Evolutionary conservation across 2,329 filamentous ascomycete genomes (phyloP), one percentile per base, ranked within the genome.

Genomic region (Helminthosporium solani): DNA sequence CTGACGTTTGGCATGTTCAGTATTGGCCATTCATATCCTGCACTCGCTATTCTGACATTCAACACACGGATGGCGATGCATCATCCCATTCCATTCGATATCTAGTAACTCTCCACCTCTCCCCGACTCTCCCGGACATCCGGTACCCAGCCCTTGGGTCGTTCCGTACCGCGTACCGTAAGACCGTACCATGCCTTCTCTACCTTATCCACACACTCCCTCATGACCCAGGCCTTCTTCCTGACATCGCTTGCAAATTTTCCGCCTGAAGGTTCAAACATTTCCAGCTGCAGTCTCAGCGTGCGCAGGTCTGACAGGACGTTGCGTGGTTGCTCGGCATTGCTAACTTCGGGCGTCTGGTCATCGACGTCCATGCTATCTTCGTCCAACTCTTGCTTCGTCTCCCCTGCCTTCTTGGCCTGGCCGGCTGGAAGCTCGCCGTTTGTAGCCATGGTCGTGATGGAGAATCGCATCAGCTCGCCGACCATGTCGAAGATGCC

Each of bases 401-500:
- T 48, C 23, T 73, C 73, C 3, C 75, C 77, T 57, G 69, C 57
- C 49, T 64, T 65, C 30, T 57, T 63, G 3, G 52, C 33, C 20
- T 57, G 49, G 33, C 65, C 62, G 1, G 59, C 60, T n/a, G 75
- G 74, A 18, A 80, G 67, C 33, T 73, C 73, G 12, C 86, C 87
- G 7, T 77, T 85, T 4, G 90, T 87, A 1, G 90, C 90, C 67
- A 95, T 87, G 20, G 85, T 84, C 5, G 91, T 91, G 40, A 96
- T 94, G 0, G 90, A 90, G 71, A 96, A 97, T 23, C 91, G 82
- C 94, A 99, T 99, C 76, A 97, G 78, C 74, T 99, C 94, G 31
- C 94, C 94, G 1, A 91, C 91, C 57, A 97, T 81, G 69, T 99
- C 94, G 63, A 96, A 96, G 2, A 99, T 73, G 7, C 92, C 94